A percentile compares a stretch with the other conserved stretches of the same genome.
Evolutionary conservation across 2,329 filamentous ascomycete genomes (phyloP).

Genomic region (Colletotrichum plurivorum): DNA sequence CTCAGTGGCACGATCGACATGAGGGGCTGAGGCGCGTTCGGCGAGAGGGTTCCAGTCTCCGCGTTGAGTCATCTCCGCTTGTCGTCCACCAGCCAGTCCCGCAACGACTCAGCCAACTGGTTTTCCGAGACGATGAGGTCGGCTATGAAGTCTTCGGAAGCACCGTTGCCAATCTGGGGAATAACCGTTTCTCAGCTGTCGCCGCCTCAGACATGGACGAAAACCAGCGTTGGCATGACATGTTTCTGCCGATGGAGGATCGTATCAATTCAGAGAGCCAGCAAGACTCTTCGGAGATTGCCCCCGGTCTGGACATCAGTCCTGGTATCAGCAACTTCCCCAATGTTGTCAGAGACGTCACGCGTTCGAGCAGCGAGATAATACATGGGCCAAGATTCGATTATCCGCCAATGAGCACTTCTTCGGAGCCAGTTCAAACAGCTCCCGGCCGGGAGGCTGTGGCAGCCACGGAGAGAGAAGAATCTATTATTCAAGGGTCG

Average conservation of each 20-base stretch:
- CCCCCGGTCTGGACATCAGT: slow-evolving; percentile 6
- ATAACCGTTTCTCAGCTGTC: neutral
- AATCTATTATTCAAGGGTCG: neutral
- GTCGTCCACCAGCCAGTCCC: slow-evolving; percentile 38
- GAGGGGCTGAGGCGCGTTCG: slow-evolving; percentile 5
- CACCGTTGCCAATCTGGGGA: slow-evolving; percentile 22
- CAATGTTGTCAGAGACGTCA: neutral
- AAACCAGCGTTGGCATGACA: slow-evolving; percentile 25
- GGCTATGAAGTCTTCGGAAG: slow-evolving; percentile 11
- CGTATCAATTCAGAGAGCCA: neutral
- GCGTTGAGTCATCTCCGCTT: slow-evolving; percentile 19
- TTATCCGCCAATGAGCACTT: slow-evolving; percentile 1
- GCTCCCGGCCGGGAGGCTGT: neutral
- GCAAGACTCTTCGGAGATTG: neutral
- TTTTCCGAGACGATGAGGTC: neutral
- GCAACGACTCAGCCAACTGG: slow-evolving; percentile 31
- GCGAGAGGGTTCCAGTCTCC: neutral
- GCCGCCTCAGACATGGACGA: slow-evolving; percentile 1
- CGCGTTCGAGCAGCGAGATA: neutral
- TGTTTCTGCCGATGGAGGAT: neutral
- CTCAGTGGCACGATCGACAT: neutral
- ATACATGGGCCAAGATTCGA: slow-evolving; percentile 6
- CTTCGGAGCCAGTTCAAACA: neutral
- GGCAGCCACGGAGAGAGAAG: neutral
- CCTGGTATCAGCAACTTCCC: slow-evolving; percentile 17